Evolutionary conservation across 441 rosid genomes (phyloP).

Genomic region (Hura crepitans): DNA sequence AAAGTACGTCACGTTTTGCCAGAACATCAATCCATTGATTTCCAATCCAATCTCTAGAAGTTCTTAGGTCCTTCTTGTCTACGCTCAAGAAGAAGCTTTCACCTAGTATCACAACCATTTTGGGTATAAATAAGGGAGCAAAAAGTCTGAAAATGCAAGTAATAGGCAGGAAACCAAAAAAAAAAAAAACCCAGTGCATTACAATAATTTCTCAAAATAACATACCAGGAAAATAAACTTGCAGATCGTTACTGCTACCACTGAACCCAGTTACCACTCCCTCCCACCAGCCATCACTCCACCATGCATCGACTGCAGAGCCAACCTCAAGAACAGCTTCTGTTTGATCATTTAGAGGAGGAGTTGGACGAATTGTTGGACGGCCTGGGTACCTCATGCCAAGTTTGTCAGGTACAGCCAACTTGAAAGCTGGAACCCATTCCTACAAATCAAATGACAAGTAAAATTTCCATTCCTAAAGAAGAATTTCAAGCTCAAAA

Average conservation of each 20-base stretch:
- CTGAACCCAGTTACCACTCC: constrained; percentile 56
- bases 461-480: constrained; percentile 14
- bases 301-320: constrained; percentile 90
- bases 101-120: constrained; percentile 44
- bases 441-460: constrained; percentile 46
- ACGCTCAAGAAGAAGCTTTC: constrained; percentile 58
- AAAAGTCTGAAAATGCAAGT: background rate
- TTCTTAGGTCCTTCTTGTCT: constrained; percentile 53
- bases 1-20: constrained; percentile 55
- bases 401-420: constrained; percentile 72
- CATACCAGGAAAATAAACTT: constrained; percentile 75
- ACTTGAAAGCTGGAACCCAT: constrained; percentile 75
- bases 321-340: constrained; percentile 46
- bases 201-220: constrained; percentile 9
- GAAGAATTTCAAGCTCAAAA: constrained; percentile 4
- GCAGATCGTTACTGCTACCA: constrained; percentile 37
- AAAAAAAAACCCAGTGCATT: constrained; percentile 6
- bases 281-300: constrained; percentile 99
- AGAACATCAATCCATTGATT: constrained; percentile 66
- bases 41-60: constrained; percentile 80
- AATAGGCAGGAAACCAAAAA: constrained; percentile 6
- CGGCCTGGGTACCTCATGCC: constrained; percentile 74
- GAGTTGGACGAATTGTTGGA: constrained; percentile 65
- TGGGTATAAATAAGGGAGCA: constrained; percentile 3
- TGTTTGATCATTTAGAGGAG: constrained; percentile 35